Percentiles rank a stretch among this genome's conserved stretches.
phyloP scores from a whole-genome alignment of 495 filamentous ascomycete genomes.

The Aspergillus bridgeri region DNA sequence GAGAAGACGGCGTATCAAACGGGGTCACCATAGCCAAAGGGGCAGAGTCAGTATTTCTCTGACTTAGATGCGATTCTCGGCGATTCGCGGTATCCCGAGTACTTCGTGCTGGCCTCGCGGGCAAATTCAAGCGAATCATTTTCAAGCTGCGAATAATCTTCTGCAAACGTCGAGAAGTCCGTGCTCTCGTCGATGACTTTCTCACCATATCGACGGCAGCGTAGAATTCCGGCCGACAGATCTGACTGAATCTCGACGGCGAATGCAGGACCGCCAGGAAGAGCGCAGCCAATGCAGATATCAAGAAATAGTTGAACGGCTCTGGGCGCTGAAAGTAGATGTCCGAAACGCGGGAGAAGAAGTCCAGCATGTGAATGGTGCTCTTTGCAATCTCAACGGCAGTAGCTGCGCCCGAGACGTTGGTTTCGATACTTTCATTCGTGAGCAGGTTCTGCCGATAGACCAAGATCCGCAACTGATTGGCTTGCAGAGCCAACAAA shows the following conservation, averaged over 20 bases:
- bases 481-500: conserved; percentile 62
- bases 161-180: conserved; percentile 35
- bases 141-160: conserved; percentile 42
- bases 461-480: conserved; percentile 77
- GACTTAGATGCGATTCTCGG: background rate
- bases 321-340: conserved; percentile 74
- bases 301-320: conserved; percentile 81
- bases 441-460: conserved; percentile 75
- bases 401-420: conserved; percentile 58
- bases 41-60: background rate
- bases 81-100: background rate
- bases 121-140: conserved; percentile 28
- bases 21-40: background rate
- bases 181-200: conserved; percentile 45
- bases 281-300: conserved; percentile 71
- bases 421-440: conserved; percentile 64
- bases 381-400: conserved; percentile 74
- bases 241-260: conserved; percentile 63
- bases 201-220: conserved; percentile 76
- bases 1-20: conserved; percentile 9
- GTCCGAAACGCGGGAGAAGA: conserved; percentile 67
- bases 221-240: conserved; percentile 74
- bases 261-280: conserved; percentile 79
- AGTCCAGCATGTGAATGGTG: conserved; percentile 67
- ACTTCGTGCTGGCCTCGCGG: background rate